Evolutionary conservation across 805 yeast genomes (phyloP).

Genomic region (Teunomyces aglyptinius): DNA sequence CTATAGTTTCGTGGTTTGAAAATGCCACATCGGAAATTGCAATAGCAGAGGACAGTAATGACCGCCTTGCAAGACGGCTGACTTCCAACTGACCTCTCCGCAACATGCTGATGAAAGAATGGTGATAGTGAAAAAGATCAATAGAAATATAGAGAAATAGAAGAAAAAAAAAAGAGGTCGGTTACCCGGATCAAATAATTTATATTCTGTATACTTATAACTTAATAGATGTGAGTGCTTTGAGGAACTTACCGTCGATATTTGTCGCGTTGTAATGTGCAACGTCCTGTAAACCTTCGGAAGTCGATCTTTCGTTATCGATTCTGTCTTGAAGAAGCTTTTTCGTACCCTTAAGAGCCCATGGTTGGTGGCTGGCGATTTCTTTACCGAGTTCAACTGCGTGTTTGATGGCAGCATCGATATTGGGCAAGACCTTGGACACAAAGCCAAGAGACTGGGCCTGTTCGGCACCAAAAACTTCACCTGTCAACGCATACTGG

Average conservation of each 20-base stretch:
- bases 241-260: conserved; percentile 17
- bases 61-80: conserved; percentile 7
- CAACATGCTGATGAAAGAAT: background rate
- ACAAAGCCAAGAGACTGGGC: conserved; percentile 59
- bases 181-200: conserved; percentile 6
- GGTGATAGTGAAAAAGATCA: background rate
- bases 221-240: conserved; percentile 3
- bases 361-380: conserved; percentile 48
- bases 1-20: background rate
- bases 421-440: conserved; percentile 42
- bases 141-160: background rate
- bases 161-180: background rate
- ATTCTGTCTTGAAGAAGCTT: conserved; percentile 44
- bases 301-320: conserved; percentile 31
- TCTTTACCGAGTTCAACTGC: conserved; percentile 50
- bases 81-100: conserved; percentile 4
- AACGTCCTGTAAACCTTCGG: conserved; percentile 50
- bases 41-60: conserved; percentile 10
- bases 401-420: conserved; percentile 46
- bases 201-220: background rate
- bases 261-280: conserved; percentile 51
- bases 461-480: conserved; percentile 50
- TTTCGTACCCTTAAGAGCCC: conserved; percentile 69
- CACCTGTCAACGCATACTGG: conserved; percentile 64
- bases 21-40: conserved; percentile 11